phyloP scores from a whole-genome alignment of 768 basidiomycete genomes.

The Lactarius indigo region DNA sequence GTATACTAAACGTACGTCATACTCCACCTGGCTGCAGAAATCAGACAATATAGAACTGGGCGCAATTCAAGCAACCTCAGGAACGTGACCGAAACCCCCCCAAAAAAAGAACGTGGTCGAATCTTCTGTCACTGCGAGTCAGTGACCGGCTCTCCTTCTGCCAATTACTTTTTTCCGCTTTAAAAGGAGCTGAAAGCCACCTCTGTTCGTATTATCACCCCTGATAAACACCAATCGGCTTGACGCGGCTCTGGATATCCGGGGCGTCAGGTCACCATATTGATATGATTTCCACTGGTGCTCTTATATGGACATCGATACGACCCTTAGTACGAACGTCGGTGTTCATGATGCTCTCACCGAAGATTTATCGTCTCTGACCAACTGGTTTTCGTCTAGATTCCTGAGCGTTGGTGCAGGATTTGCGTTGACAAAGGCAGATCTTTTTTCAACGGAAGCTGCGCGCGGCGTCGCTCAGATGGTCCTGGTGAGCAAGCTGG shows the following conservation, averaged over 20 bases:
- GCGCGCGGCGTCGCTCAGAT: constrained; percentile 60
- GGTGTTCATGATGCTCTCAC: constrained; percentile 4
- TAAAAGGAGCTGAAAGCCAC: background rate
- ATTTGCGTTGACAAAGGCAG: constrained; percentile 54
- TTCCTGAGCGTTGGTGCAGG: constrained; percentile 53
- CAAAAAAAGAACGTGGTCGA: no score
- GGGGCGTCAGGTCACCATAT: background rate
- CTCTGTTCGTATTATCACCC: background rate
- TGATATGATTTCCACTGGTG: constrained; percentile 14
- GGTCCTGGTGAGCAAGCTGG: constrained; percentile 42
- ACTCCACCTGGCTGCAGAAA: no score
- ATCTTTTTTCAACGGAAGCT: constrained; percentile 56
- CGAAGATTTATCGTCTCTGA: background rate
- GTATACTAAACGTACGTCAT: no score
- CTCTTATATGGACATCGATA: constrained; percentile 7
- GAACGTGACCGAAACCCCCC: no score
- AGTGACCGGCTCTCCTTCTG: no score
- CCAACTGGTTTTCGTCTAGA: constrained; percentile 32
- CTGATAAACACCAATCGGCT: background rate
- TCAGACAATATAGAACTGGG: no score
- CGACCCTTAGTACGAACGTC: constrained; percentile 12
- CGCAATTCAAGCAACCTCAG: no score
- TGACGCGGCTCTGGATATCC: background rate
- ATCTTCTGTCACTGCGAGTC: no score
- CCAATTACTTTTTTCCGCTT: background rate